Conservation (phyloP, 331 rosid genomes). For the Erythrophleum ivorense region DNA sequence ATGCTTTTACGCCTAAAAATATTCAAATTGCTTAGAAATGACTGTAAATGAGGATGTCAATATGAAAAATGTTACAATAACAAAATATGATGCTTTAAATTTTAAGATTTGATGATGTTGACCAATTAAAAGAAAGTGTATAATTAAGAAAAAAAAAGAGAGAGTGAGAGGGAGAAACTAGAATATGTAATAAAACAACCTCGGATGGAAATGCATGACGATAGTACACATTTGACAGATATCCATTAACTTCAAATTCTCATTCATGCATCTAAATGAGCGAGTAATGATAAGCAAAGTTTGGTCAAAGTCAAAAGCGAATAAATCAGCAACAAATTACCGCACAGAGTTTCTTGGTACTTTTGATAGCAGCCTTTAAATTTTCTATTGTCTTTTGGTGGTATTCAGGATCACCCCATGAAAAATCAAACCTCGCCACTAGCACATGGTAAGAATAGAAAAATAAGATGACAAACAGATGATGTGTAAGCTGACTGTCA, state of each 20-base stretch:
- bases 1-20: no score
- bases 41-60: constrained; percentile 4
- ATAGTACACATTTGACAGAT: not conserved
- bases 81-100: not conserved
- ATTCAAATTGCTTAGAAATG: not conserved
- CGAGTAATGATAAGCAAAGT: not conserved
- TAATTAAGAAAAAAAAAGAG: not conserved
- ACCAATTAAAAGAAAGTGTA: not conserved
- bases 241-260: not conserved
- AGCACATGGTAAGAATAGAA: constrained; percentile 23
- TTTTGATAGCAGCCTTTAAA: constrained; percentile 57
- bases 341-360: constrained; percentile 62
- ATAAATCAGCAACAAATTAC: constrained; percentile 42
- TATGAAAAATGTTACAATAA: not conserved
- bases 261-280: not conserved
- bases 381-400: constrained; percentile 74
- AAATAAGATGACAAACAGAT: not conserved
- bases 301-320: not conserved
- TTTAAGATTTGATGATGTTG: not conserved
- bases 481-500: not conserved
- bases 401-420: constrained; percentile 66
- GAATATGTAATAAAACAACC: not conserved
- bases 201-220: not conserved
- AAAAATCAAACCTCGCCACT: constrained; percentile 77
- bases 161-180: not conserved